A percentile compares a stretch with the other conserved stretches of the same genome.
These are phyloP conservation scores for Termitomyces sp. DNA, from an alignment of 768 basidiomycete genomes.

Conservation along the genomic window DNA sequence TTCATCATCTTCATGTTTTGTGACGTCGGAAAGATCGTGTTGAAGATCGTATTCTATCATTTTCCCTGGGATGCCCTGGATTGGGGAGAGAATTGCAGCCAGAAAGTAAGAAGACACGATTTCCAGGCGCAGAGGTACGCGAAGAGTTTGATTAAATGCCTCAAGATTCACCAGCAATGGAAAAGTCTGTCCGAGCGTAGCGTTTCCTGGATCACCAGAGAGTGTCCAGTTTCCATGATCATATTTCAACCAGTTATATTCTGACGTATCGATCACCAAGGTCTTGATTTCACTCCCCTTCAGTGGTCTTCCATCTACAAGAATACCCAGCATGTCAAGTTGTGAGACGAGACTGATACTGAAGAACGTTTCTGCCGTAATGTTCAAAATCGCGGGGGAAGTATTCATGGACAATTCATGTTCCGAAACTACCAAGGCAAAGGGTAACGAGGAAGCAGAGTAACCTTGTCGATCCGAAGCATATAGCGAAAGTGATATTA, in stretches of 20 bases:
- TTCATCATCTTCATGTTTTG: slow-evolving; percentile 39
- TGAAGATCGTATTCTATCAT: slow-evolving; percentile 47
- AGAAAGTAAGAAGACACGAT: slow-evolving; percentile 73
- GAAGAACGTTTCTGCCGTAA: slow-evolving; percentile 54
- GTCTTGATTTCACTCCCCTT: slow-evolving; percentile 50
- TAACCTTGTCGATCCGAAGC: slow-evolving; percentile 75
- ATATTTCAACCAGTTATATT: slow-evolving; percentile 57
- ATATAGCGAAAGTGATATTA: slow-evolving; percentile 50
- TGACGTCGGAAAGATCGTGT: slow-evolving; percentile 50
- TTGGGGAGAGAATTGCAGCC: slow-evolving; percentile 45
- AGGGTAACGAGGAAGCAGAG: slow-evolving; percentile 50
- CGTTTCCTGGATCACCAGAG: slow-evolving; percentile 56
- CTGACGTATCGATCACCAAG: slow-evolving; percentile 54
- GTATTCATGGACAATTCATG: slow-evolving; percentile 57
- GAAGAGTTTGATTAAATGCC: slow-evolving; percentile 60
- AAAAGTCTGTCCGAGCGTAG: slow-evolving; percentile 26
- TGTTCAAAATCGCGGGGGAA: slow-evolving; percentile 58
- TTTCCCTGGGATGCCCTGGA: slow-evolving; percentile 47
- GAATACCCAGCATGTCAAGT: slow-evolving; percentile 56
- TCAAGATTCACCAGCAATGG: slow-evolving; percentile 56
- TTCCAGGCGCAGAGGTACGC: slow-evolving; percentile 58
- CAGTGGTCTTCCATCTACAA: slow-evolving; percentile 57
- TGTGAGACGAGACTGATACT: slow-evolving; percentile 45
- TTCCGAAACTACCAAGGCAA: slow-evolving; percentile 59
- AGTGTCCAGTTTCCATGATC: slow-evolving; percentile 51